phyloP scores from a whole-genome alignment of 345 rosid genomes.

The Citrus hindsii region DNA sequence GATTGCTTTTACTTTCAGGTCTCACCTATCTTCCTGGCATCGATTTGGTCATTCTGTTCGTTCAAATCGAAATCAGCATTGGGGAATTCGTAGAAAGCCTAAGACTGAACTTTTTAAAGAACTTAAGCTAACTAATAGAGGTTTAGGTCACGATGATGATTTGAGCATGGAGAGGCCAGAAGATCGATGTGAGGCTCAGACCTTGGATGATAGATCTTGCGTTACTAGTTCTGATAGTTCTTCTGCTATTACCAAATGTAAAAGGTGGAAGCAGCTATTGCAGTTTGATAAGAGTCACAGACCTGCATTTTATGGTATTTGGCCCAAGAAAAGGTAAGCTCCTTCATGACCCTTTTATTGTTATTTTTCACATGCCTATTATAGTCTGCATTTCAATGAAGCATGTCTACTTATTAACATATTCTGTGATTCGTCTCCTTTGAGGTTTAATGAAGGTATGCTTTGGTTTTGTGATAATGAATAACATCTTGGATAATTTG shows the following conservation, averaged over 20 bases:
- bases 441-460: not conserved
- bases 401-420: not conserved
- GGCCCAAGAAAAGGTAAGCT: constrained; percentile 81
- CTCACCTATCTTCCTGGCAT: constrained; percentile 73
- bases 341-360: not conserved
- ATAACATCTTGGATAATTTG: not conserved
- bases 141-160: constrained; percentile 36
- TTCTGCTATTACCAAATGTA: constrained; percentile 31
- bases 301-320: constrained; percentile 91
- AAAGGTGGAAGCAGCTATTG: constrained; percentile 56
- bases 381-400: not conserved
- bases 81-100: constrained; percentile 80
- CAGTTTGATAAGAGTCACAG: constrained; percentile 86
- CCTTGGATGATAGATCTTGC: constrained; percentile 27
- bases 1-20: constrained; percentile 40
- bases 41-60: constrained; percentile 41
- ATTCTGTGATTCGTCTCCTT: not conserved
- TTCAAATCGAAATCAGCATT: constrained; percentile 45
- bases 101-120: constrained; percentile 61
- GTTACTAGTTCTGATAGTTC: constrained; percentile 22
- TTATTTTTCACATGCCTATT: not conserved
- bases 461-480: not conserved
- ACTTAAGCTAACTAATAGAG: constrained; percentile 59
- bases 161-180: constrained; percentile 48
- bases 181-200: constrained; percentile 44